Evolutionary conservation across 441 rosid species (phyloP), one percentile per base, ranked within the genome.

Genomic region (Viola pubescens): DNA sequence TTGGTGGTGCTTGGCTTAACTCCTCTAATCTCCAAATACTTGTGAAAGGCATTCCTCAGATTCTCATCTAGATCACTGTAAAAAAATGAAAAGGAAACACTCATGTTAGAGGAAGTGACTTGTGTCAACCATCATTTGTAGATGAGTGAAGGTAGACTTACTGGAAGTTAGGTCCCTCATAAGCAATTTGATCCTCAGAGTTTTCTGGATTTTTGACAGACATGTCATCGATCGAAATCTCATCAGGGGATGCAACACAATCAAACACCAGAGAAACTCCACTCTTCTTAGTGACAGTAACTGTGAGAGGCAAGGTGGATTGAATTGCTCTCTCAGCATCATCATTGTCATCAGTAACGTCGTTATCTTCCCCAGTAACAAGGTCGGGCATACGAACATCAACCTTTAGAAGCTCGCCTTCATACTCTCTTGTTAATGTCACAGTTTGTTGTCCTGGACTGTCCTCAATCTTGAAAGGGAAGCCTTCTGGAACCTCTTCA

Each of bases 341-440:
- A 12, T 79, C 76, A 8, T 59, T 58, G 3, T 74, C 75, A 11
- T 75, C 67, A 14, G 66, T 78, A 37, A 63, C 69, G 5, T 78
- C 77, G 6, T 67, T 58, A 3, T 66, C 57, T 40, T 81, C 87
- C 37, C 94, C 95, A 0, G 84, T 85, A 37, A 88, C 92, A 58
- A 89, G 91, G 78, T 85, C 86, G 34, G 91, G 89, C 97, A 85
- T 87, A 66, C 80, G 80, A 59, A 91, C 94, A 55, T 84, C 91
- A 61, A 89, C 86, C 59, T 70, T 79, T 44, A 89, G 75, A 56
- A 66, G 76, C 69, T 87, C 95, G 41, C 87, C 94, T 66, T 84
- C 60, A 47, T 79, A 87, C 10, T 91, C 80, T 65, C 94, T 85
- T 7, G 76, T 77, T 72, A 89, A 71, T 0, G 62, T 77, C 39